Evolutionary conservation across 2,329 filamentous ascomycete genomes (phyloP).

Genomic region (Apiospora kogelbergensis): DNA sequence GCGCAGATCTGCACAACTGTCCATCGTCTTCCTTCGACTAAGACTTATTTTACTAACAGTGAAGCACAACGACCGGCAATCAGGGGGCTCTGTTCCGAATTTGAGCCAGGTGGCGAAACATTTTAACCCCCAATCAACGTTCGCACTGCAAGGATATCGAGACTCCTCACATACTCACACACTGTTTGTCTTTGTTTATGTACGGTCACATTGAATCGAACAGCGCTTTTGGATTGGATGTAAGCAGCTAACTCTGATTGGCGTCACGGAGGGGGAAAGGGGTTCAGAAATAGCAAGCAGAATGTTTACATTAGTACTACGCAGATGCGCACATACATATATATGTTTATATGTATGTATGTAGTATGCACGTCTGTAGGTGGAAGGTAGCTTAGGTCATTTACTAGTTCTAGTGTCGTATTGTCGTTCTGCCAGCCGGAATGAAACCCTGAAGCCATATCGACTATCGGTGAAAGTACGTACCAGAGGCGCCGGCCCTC

Average conservation of each 20-base stretch:
- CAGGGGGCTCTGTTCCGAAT: neutral
- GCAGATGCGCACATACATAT: neutral
- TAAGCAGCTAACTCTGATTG: neutral
- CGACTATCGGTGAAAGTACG: conserved; percentile 5
- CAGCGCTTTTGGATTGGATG: neutral
- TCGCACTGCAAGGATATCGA: neutral
- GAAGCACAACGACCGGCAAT: neutral
- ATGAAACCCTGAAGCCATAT: conserved; percentile 3
- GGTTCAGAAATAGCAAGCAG: neutral
- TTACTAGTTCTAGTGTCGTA: neutral
- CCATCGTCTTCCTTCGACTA: neutral
- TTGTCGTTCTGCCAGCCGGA: neutral
- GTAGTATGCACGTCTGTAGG: neutral
- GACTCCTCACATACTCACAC: too few species aligned
- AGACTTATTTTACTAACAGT: neutral
- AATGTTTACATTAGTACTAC: neutral
- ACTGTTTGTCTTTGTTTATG: neutral
- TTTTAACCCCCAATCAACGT: neutral
- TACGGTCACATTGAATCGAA: neutral
- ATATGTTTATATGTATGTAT: neutral
- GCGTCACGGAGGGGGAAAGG: neutral
- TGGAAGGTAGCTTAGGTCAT: neutral
- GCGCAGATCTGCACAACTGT: neutral
- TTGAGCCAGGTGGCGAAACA: neutral
- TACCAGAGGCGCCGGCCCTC: conserved; percentile 5